Percentiles rank a stretch among this genome's conserved stretches.
These are phyloP conservation scores for Pseudomonodictys pantanalensis DNA, from an alignment of 495 filamentous ascomycete genomes.

Conservation along the genomic window DNA sequence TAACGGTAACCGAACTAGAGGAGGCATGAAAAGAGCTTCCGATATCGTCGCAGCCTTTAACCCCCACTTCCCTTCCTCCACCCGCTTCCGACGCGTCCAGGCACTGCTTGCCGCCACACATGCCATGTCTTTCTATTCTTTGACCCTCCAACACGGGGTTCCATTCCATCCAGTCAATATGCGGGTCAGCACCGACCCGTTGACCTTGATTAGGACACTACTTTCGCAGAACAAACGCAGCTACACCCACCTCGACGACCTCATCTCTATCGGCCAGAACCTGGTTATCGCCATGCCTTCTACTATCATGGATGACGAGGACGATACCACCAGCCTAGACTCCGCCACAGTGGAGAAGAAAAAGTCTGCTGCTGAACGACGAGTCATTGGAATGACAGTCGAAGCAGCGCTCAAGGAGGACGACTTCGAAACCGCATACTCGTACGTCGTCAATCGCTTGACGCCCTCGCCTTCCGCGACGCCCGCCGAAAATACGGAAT, in stretches of 20 bases:
- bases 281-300: slow-evolving; percentile 51
- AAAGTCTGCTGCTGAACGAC: slow-evolving; percentile 51
- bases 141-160: slow-evolving; percentile 86
- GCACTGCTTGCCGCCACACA: slow-evolving; percentile 84
- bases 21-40: slow-evolving; percentile 77
- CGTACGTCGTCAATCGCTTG: slow-evolving; percentile 76
- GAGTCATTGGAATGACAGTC: slow-evolving; percentile 84
- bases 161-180: slow-evolving; percentile 90
- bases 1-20: slow-evolving; percentile 79
- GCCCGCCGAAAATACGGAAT: slow-evolving; percentile 4
- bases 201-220: slow-evolving; percentile 78
- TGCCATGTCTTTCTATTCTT: slow-evolving; percentile 77
- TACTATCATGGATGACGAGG: slow-evolving; percentile 39
- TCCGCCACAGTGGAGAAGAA: slow-evolving; percentile 27
- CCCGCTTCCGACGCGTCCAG: slow-evolving; percentile 54
- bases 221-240: slow-evolving; percentile 81
- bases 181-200: slow-evolving; percentile 78
- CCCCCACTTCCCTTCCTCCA: slow-evolving; percentile 57
- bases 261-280: slow-evolving; percentile 72
- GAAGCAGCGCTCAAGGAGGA: slow-evolving; percentile 79
- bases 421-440: slow-evolving; percentile 97
- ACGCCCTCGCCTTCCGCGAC: slow-evolving; percentile 18
- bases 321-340: slow-evolving; percentile 49
- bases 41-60: slow-evolving; percentile 75
- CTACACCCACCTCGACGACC: slow-evolving; percentile 83